Evolutionary conservation across 108 stramenopile species (phyloP).

Genomic region (Cyclotella atomus): DNA sequence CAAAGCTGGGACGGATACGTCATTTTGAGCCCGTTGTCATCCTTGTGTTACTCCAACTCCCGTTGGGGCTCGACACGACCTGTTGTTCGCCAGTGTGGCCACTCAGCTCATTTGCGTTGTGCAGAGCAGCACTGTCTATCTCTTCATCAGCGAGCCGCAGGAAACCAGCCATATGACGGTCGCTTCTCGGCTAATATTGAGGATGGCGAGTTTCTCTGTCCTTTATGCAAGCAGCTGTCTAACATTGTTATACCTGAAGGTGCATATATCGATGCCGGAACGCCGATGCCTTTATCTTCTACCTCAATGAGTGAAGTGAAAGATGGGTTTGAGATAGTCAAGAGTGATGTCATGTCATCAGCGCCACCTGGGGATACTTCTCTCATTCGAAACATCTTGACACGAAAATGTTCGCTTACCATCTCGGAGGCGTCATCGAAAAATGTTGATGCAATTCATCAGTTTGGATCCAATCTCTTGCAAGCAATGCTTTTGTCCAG

Average conservation of each 20-base stretch:
- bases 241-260: conserved; percentile 94
- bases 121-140: conserved; percentile 91
- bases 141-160: conserved; percentile 80
- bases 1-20: conserved; percentile 87
- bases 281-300: conserved; percentile 12
- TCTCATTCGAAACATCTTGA: conserved; percentile 31
- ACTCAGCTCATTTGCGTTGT: conserved; percentile 95
- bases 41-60: conserved; percentile 78
- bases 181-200: conserved; percentile 90
- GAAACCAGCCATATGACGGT: conserved; percentile 89
- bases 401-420: conserved; percentile 21
- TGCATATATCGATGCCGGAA: conserved; percentile 26
- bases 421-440: conserved; percentile 20
- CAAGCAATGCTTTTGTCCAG: conserved; percentile 80
- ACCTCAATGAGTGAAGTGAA: conserved; percentile 24
- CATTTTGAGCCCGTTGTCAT: conserved; percentile 80
- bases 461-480: conserved; percentile 72
- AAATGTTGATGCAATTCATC: conserved; percentile 56
- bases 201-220: conserved; percentile 95
- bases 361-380: conserved; percentile 21
- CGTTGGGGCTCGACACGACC: conserved; percentile 89
- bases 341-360: conserved; percentile 16
- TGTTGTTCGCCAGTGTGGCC: conserved; percentile 90
- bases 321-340: conserved; percentile 41
- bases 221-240: conserved; percentile 95